Base-by-base conservation (phyloP, 768 basidiomycete species). In the Clavulina sp. region DNA sequence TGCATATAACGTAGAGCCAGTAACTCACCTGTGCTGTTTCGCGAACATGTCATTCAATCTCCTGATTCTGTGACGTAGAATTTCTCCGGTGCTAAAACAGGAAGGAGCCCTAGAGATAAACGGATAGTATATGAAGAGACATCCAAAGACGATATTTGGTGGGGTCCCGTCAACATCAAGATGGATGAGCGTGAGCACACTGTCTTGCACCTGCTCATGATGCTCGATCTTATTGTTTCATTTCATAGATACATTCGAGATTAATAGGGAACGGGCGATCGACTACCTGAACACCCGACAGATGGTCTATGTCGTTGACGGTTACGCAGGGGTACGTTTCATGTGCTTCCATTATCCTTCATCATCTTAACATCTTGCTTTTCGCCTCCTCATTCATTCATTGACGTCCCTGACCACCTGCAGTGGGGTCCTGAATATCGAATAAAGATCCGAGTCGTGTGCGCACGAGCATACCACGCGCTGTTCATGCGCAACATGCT, bases 401-500 rank as follows among this genome's bases (percentile, higher is more conserved):
- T 49, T 40, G 9, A 30, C 9, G 16, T 38, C 29, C 16, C 24
- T 7, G 16, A 18, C 29, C 32, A 7, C 7, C 16, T 49, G 7
- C 24, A 49, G 48, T 96, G 92, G 91, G 91, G 97, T 70, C 88
- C 92, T 52, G 91, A 84, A 66, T 99, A 97, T 78, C 78, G 95
- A 58, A 97, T 99, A 72, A 99, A 99, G 72, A 93, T 99, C 68
- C 89, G 95, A 57, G 92, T 99, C 58, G 93, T 99, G 64, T 95
- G 93, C 58, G 89, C 91, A 23, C 80, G 95, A 51, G 95, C 95
- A 30, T 99, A 99, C 70, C 95, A 99, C 66, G 95, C 93, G 28
- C 74, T 95, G 53, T 99, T 91, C 73, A 96, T 96, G 92, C 83
- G 93, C 71, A 96, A 96, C 75, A 96, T 99, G 95, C 77, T 99